Conservation (phyloP, 306 rosid genomes). For the Rosa lucieae region DNA sequence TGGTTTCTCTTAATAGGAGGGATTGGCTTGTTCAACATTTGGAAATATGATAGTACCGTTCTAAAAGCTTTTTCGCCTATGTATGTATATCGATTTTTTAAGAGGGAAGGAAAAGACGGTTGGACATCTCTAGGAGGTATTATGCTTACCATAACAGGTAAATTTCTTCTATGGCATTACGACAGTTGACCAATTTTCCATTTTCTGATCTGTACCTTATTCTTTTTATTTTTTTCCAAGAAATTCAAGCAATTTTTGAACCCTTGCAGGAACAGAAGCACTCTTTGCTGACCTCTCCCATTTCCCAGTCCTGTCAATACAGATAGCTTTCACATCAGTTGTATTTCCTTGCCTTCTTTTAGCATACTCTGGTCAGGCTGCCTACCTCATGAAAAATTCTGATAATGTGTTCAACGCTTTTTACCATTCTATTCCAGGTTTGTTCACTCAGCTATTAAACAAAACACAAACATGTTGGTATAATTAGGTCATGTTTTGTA, state of each 20-base stretch:
- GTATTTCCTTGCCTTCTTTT: slow-evolving; percentile 72
- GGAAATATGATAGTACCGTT: slow-evolving; percentile 65
- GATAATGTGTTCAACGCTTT: slow-evolving; percentile 57
- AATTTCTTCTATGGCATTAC: not conserved
- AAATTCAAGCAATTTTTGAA: too few species aligned
- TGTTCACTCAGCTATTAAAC: not conserved
- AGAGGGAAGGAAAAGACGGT: slow-evolving; percentile 59
- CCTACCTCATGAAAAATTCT: slow-evolving; percentile 41
- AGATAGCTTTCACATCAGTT: too few species aligned
- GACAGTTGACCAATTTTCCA: not conserved
- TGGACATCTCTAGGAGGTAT: slow-evolving; percentile 97
- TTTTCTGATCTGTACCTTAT: not conserved
- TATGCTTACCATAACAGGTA: slow-evolving; percentile 91
- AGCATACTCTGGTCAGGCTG: slow-evolving; percentile 17
- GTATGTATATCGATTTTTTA: slow-evolving; percentile 64
- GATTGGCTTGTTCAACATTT: slow-evolving; percentile 80
- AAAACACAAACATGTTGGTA: not conserved
- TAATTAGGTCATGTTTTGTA: not conserved
- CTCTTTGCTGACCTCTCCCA: too few species aligned
- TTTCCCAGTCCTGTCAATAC: too few species aligned
- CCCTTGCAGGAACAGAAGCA: too few species aligned
- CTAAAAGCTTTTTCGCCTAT: slow-evolving; percentile 84
- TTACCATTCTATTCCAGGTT: slow-evolving; percentile 96
- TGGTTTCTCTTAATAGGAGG: slow-evolving; percentile 94
- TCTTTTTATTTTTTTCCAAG: slow-evolving; percentile 29